Percentiles rank a stretch among this genome's conserved stretches.
Conservation (phyloP, 2,329 filamentous ascomycete genomes). For the Apiospora sp. region DNA sequence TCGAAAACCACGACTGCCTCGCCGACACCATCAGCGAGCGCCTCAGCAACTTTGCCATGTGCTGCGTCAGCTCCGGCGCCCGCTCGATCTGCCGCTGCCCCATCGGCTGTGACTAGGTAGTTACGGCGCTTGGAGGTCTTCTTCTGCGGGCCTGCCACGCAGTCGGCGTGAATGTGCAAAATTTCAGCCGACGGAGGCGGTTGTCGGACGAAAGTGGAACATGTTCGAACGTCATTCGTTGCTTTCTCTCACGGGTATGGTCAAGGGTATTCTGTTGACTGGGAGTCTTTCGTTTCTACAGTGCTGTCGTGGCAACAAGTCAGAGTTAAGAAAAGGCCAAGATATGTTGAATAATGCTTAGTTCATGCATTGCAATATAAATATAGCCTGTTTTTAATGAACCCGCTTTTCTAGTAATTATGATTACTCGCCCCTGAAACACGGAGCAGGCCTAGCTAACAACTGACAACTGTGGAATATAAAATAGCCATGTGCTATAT, state of each 20-base stretch:
- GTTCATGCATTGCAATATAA: too few relatives aligned
- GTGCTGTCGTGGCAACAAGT: not conserved
- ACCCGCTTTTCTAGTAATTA: not conserved
- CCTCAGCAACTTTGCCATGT: not conserved
- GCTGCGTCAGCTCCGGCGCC: not conserved
- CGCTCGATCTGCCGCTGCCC: not conserved
- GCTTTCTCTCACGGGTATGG: not conserved
- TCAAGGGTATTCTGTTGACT: too few relatives aligned
- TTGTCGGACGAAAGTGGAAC: not conserved
- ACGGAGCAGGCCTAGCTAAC: not conserved
- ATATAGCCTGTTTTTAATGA: not conserved
- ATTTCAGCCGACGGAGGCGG: not conserved
- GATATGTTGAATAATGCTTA: too few relatives aligned
- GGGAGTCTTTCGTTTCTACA: not conserved
- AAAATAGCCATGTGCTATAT: not conserved
- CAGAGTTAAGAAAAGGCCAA: not conserved
- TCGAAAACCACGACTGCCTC: not conserved
- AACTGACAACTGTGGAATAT: not conserved
- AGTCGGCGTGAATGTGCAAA: not conserved
- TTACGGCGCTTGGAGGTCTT: not conserved
- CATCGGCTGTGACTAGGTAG: not conserved
- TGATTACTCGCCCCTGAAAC: not conserved
- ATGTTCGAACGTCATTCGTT: not conserved
- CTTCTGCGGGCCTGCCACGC: too few relatives aligned
- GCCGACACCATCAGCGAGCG: not conserved